Evolutionary conservation across 164 flowering plant species (phyloP).

Genomic region (Umbellularia californica): DNA sequence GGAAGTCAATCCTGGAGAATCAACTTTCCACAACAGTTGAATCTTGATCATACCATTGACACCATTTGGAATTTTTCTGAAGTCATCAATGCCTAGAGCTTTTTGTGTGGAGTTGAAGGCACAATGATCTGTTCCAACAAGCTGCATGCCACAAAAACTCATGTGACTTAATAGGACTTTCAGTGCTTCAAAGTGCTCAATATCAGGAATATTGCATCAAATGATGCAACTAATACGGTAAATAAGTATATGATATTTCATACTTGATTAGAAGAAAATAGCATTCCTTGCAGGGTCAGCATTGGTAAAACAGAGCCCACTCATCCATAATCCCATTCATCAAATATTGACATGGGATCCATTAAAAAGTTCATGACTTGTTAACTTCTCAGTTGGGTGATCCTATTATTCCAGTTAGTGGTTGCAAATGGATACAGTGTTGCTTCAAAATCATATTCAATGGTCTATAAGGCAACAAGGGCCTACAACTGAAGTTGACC

Average conservation of each 20-base stretch:
- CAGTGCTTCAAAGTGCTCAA: not conserved
- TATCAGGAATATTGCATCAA: not conserved
- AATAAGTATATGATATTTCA: not conserved
- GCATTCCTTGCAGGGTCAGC: not conserved
- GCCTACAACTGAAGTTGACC: not conserved
- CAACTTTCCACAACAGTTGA: not conserved
- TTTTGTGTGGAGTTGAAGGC: conserved; percentile 87
- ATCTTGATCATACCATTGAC: conserved; percentile 72
- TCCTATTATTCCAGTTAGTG: not conserved
- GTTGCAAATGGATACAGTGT: not conserved
- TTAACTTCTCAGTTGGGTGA: not conserved
- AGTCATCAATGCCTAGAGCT: conserved; percentile 82
- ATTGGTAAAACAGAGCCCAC: not conserved
- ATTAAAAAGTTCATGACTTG: not conserved
- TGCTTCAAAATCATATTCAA: no score
- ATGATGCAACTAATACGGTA: not conserved
- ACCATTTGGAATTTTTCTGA: conserved; percentile 96
- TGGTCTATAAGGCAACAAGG: no score
- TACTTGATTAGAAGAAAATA: no score
- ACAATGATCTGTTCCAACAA: conserved; percentile 98
- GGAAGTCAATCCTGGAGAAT: not conserved
- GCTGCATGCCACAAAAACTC: conserved; percentile 42
- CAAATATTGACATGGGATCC: not conserved
- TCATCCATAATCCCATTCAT: not conserved
- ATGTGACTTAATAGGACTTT: not conserved